Conservation (phyloP, 805 yeast genomes). For the Wickerhamomyces ciferrii region DNA sequence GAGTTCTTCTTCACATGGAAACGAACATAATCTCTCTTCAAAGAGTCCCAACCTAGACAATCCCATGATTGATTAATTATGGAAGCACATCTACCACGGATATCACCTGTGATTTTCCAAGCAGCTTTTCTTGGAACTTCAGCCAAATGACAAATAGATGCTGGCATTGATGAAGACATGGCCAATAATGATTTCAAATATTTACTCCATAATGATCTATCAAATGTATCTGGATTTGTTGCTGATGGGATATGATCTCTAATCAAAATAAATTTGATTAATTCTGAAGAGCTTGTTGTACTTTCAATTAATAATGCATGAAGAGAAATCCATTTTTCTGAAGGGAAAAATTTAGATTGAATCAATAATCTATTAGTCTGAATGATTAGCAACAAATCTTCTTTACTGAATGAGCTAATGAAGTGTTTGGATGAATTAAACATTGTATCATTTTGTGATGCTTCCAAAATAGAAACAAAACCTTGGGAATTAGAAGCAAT, state of each 20-base stretch:
- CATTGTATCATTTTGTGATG: conserved; percentile 29
- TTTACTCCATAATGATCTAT: conserved; percentile 62
- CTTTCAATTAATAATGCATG: conserved; percentile 54
- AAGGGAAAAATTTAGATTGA: conserved; percentile 57
- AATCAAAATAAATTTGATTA: conserved; percentile 45
- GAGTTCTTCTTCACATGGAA: conserved; percentile 61
- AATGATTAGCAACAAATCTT: conserved; percentile 36
- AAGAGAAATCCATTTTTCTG: conserved; percentile 68
- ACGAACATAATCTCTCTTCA: conserved; percentile 45
- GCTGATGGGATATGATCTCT: conserved; percentile 46
- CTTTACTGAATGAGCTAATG: conserved; percentile 32
- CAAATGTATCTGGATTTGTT: conserved; percentile 43
- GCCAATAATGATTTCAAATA: conserved; percentile 53
- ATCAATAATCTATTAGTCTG: conserved; percentile 46
- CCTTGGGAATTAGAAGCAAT: conserved; percentile 39
- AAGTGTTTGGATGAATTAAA: conserved; percentile 38
- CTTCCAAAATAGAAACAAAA: conserved; percentile 31
- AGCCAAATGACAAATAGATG: conserved; percentile 63
- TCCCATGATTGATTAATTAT: conserved; percentile 69
- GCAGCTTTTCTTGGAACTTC: conserved; percentile 73
- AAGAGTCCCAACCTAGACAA: conserved; percentile 57
- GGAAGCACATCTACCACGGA: conserved; percentile 53
- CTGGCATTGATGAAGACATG: conserved; percentile 61
- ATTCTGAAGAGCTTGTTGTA: conserved; percentile 45
- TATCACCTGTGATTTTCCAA: conserved; percentile 52